phyloP scores from a whole-genome alignment of 306 rosid genomes.

The Canavalia ensiformis region DNA sequence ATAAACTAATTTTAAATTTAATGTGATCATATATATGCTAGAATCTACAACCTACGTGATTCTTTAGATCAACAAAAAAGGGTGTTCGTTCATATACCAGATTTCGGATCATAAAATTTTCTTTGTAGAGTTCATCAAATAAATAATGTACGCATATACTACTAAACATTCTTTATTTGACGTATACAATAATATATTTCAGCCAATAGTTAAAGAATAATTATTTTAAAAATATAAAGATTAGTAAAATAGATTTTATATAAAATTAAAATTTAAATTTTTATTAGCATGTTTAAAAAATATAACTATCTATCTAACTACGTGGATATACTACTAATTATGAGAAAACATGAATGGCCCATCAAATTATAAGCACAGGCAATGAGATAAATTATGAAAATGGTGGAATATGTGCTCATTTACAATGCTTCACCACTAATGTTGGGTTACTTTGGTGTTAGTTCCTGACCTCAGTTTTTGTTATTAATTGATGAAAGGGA shows the following conservation, averaged over 20 bases:
- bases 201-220: too few relatives aligned
- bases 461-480: conserved; percentile 34
- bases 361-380: conserved; percentile 36
- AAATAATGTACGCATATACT: conserved; percentile 33
- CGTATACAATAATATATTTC: too few relatives aligned
- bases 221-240: too few relatives aligned
- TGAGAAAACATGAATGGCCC: conserved; percentile 41
- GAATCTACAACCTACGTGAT: conserved; percentile 47
- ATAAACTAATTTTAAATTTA: conserved; percentile 30
- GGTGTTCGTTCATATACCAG: conserved; percentile 36
- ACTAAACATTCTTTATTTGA: conserved; percentile 16
- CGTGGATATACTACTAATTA: conserved; percentile 28
- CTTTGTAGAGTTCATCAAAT: conserved; percentile 31
- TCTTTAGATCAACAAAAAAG: conserved; percentile 34
- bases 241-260: too few relatives aligned
- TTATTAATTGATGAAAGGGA: conserved; percentile 25
- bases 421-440: conserved; percentile 52
- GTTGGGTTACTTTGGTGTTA: conserved; percentile 47
- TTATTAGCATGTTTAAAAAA: too few relatives aligned
- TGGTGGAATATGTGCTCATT: conserved; percentile 54
- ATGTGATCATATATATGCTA: conserved; percentile 26
- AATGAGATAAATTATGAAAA: conserved; percentile 43
- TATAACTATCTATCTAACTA: too few relatives aligned
- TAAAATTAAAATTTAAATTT: too few relatives aligned
- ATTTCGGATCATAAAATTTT: conserved; percentile 44